Evolutionary conservation across 805 yeast genomes (phyloP).

Genomic region (Cyberlindnera meyerae): DNA sequence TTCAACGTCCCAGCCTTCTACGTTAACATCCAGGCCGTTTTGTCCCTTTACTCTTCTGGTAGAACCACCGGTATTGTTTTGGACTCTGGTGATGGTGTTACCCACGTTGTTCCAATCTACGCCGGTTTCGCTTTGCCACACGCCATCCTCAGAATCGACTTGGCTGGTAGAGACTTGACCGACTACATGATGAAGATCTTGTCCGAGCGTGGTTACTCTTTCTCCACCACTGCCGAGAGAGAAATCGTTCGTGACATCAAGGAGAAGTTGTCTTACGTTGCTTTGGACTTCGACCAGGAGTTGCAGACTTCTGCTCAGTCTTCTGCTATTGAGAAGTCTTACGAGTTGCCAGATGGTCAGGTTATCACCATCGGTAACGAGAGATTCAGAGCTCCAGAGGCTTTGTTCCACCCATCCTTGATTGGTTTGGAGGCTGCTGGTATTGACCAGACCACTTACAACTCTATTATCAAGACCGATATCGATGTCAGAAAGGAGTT

Average conservation of each 20-base stretch:
- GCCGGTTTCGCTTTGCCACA: conserved; percentile 99
- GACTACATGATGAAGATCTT: conserved; percentile 98
- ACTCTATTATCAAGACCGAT: conserved; percentile 93
- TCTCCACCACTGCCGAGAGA: conserved; percentile 99
- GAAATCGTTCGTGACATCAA: conserved; percentile 87
- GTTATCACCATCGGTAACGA: conserved; percentile 99
- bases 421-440: conserved; percentile 92
- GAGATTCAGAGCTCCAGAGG: conserved; percentile 99
- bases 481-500: conserved; percentile 98
- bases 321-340: conserved; percentile 95
- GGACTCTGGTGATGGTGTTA: conserved; percentile 99
- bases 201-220: conserved; percentile 97
- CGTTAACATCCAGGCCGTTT: conserved; percentile 97
- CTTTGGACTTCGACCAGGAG: conserved; percentile 98
- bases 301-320: conserved; percentile 99
- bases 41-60: conserved; percentile 97
- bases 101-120: conserved; percentile 99
- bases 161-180: conserved; percentile 99
- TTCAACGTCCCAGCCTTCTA: conserved; percentile 99
- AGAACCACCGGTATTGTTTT: conserved; percentile 99
- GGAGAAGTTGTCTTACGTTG: conserved; percentile 98
- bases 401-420: conserved; percentile 97
- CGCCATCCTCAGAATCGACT: conserved; percentile 97
- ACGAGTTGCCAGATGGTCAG: conserved; percentile 99
- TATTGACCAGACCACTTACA: conserved; percentile 87